These are phyloP conservation scores for Candida ponderosae DNA, from an alignment of 805 yeast genomes.

Conservation along the genomic window DNA sequence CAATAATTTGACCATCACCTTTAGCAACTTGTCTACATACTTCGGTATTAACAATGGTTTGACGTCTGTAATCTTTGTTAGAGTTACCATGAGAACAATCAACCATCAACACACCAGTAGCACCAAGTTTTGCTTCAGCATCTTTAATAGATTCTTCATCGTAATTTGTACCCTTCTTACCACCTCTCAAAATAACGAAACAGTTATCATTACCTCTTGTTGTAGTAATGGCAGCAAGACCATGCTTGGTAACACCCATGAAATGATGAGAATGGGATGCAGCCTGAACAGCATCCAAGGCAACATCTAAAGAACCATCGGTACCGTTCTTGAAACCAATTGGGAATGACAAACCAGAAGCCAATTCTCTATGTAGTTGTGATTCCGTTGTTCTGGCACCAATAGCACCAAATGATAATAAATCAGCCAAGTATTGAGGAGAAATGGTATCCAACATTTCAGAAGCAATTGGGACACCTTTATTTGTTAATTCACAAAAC, in stretches of 20 bases:
- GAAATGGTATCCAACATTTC: slow-evolving; percentile 98
- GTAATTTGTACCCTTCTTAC: slow-evolving; percentile 86
- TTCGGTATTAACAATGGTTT: slow-evolving; percentile 76
- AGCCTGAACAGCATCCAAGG: slow-evolving; percentile 89
- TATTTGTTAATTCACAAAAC: slow-evolving; percentile 74
- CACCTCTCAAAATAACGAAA: slow-evolving; percentile 92
- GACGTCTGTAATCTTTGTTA: slow-evolving; percentile 82
- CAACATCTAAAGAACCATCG: slow-evolving; percentile 91
- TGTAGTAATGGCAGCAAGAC: slow-evolving; percentile 91
- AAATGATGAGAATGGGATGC: slow-evolving; percentile 93
- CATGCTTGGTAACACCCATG: slow-evolving; percentile 91
- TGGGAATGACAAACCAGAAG: slow-evolving; percentile 96
- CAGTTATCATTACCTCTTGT: slow-evolving; percentile 90
- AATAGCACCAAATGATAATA: slow-evolving; percentile 93
- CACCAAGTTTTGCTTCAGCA: slow-evolving; percentile 53
- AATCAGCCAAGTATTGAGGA: slow-evolving; percentile 90
- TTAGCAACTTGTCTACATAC: slow-evolving; percentile 71
- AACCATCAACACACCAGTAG: slow-evolving; percentile 64
- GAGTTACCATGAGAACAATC: slow-evolving; percentile 98
- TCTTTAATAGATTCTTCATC: slow-evolving; percentile 67
- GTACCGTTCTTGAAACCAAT: slow-evolving; percentile 98
- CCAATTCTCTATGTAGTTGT: slow-evolving; percentile 93
- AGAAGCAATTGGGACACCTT: slow-evolving; percentile 79
- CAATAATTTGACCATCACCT: slow-evolving; percentile 77
- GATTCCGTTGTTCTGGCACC: slow-evolving; percentile 99